Evolutionary conservation across 2,329 filamentous ascomycete genomes (phyloP).

Genomic region (Diaporthe sp.): DNA sequence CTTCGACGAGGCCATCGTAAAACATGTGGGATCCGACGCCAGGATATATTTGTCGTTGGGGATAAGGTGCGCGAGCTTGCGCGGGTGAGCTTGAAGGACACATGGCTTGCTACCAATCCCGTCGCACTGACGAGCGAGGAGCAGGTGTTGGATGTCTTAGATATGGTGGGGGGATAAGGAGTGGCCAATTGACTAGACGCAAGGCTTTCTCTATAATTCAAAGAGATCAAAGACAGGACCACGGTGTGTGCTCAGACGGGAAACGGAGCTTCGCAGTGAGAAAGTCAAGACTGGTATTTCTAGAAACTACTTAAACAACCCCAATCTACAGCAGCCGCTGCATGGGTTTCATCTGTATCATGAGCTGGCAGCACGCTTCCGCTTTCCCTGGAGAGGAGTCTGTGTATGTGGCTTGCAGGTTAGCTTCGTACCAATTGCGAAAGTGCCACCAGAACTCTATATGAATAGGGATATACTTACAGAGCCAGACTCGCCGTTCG

Average conservation of each 20-base stretch:
- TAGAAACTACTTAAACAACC: too few species aligned
- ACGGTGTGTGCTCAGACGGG: too few species aligned
- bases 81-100: constrained; percentile 59
- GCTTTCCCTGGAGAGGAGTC: neutral
- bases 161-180: constrained; percentile 41
- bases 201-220: too few species aligned
- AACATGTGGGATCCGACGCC: neutral
- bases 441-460: neutral
- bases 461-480: too few species aligned
- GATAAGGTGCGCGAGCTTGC: constrained; percentile 61
- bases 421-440: neutral
- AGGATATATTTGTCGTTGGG: constrained; percentile 45
- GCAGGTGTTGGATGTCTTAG: constrained; percentile 63
- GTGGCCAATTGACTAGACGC: too few species aligned
- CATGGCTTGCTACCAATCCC: constrained; percentile 60
- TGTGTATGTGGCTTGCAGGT: neutral
- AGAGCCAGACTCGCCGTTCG: neutral
- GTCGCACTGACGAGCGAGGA: constrained; percentile 55
- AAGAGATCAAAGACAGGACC: too few species aligned
- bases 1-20: neutral
- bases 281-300: too few species aligned
- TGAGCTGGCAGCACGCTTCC: neutral
- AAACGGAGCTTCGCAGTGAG: too few species aligned
- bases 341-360: too few species aligned
- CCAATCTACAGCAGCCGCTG: too few species aligned